Percentiles rank a stretch among this genome's conserved stretches.
phyloP scores from a whole-genome alignment of 1,139 yeast species.

The Petasospora fabianii region DNA sequence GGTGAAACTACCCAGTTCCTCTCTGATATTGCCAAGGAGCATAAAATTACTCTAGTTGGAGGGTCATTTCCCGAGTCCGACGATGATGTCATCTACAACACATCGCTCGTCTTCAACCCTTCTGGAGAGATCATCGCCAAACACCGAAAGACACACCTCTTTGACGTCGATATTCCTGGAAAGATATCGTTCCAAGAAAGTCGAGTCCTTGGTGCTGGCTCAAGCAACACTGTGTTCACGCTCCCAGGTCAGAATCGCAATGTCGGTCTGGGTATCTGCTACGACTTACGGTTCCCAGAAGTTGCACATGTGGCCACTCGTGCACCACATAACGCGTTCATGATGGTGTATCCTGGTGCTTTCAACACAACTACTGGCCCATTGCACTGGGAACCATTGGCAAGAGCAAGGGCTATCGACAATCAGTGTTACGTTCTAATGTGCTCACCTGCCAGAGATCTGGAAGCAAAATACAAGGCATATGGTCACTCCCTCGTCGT shows the following conservation, averaged over 20 bases:
- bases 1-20: conserved; percentile 67
- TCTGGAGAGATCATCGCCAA: conserved; percentile 73
- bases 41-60: conserved; percentile 66
- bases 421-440: conserved; percentile 75
- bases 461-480: conserved; percentile 74
- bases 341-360: conserved; percentile 93
- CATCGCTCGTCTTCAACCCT: conserved; percentile 72
- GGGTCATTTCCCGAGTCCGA: conserved; percentile 85
- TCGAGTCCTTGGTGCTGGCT: conserved; percentile 69
- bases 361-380: conserved; percentile 96
- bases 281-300: conserved; percentile 92
- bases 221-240: conserved; percentile 70
- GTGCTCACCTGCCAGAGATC: conserved; percentile 87
- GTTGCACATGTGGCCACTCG: conserved; percentile 80
- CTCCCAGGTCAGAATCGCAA: conserved; percentile 59
- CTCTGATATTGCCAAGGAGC: conserved; percentile 59
- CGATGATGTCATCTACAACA: conserved; percentile 64
- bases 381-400: conserved; percentile 86
- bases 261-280: conserved; percentile 88
- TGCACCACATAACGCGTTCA: conserved; percentile 56
- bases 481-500: conserved; percentile 86
- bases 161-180: conserved; percentile 88
- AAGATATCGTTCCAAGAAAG: conserved; percentile 87
- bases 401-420: conserved; percentile 84
- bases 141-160: conserved; percentile 86